Evolutionary conservation across 768 basidiomycete genomes (phyloP).

Genomic region (Pisolithus microcarpus): DNA sequence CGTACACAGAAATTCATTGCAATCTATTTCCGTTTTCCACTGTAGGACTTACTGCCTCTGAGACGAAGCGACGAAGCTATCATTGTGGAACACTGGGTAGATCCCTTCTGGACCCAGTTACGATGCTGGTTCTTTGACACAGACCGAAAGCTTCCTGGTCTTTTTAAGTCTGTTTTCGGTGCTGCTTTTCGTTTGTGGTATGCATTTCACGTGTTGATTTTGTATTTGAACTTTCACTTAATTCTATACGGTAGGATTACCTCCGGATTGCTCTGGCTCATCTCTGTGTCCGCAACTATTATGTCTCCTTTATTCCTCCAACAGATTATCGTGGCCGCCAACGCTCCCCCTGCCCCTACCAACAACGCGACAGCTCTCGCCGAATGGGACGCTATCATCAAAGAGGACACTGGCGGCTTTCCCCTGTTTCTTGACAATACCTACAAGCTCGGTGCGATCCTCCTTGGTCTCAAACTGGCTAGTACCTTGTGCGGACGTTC

Average conservation of each 20-base stretch:
- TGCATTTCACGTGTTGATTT: not conserved
- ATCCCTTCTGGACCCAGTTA: slow-evolving; percentile 19
- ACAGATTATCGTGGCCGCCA: slow-evolving; percentile 20
- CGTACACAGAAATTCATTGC: slow-evolving; percentile 13
- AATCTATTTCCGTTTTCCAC: slow-evolving; percentile 7
- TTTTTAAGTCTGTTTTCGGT: slow-evolving; percentile 14
- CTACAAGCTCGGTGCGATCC: slow-evolving; percentile 17
- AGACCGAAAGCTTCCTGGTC: slow-evolving; percentile 7
- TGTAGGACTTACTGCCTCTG: slow-evolving; percentile 20
- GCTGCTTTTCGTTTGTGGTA: slow-evolving; percentile 14
- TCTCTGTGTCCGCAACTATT: slow-evolving; percentile 16
- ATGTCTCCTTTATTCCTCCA: slow-evolving; percentile 21
- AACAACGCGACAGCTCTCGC: slow-evolving; percentile 16
- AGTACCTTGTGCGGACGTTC: slow-evolving; percentile 22
- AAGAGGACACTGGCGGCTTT: slow-evolving; percentile 22
- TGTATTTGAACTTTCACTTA: not conserved
- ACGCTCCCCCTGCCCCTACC: slow-evolving; percentile 14
- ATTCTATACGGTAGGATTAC: slow-evolving; percentile 11
- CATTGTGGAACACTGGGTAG: slow-evolving; percentile 18
- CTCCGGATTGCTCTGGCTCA: slow-evolving; percentile 24
- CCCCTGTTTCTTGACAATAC: slow-evolving; percentile 21
- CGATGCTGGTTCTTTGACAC: slow-evolving; percentile 14
- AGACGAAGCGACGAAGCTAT: slow-evolving; percentile 19
- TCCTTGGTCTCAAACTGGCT: slow-evolving; percentile 20
- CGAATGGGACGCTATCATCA: slow-evolving; percentile 13